These are phyloP conservation scores for Micractinium conductrix DNA, from an alignment of 139 green algal species.

Conservation along the genomic window DNA sequence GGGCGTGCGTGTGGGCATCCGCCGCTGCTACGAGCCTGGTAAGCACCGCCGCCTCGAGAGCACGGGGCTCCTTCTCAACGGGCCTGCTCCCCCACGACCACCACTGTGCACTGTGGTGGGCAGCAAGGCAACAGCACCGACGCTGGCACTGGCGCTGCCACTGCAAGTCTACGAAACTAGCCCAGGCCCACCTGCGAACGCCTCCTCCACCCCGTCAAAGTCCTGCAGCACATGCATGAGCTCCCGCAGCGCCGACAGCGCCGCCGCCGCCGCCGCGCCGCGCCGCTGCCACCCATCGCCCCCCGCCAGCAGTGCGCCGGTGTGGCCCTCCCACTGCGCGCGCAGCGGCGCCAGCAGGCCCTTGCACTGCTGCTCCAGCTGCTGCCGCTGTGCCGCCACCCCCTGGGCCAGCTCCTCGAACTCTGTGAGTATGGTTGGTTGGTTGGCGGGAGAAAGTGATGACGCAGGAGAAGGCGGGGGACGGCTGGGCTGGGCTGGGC, in stretches of 20 bases:
- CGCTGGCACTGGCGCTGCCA: no score
- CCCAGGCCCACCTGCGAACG: not conserved
- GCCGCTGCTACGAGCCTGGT: no score
- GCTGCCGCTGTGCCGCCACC: not conserved
- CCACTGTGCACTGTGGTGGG: no score
- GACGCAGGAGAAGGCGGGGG: no score
- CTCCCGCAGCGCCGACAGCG: constrained; percentile 51
- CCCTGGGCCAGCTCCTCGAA: not conserved
- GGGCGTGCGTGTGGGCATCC: no score
- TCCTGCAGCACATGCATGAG: constrained; percentile 58
- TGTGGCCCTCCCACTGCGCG: constrained; percentile 49
- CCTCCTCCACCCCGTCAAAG: constrained; percentile 13
- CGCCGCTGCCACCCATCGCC: constrained; percentile 48
- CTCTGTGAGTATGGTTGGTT: constrained; percentile 4
- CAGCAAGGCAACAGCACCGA: no score
- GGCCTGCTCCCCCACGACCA: no score
- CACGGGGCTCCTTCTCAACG: no score
- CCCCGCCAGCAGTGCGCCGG: constrained; percentile 16
- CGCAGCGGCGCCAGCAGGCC: constrained; percentile 57
- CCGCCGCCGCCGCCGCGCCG: constrained; percentile 52
- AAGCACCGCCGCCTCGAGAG: no score
- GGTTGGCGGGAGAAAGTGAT: no score
- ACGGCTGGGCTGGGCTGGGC: no score
- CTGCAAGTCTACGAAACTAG: no score
- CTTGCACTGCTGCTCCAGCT: constrained; percentile 33